These are phyloP conservation scores for Alnus glutinosa DNA, from an alignment of 306 rosid genomes.

Conservation along the genomic window DNA sequence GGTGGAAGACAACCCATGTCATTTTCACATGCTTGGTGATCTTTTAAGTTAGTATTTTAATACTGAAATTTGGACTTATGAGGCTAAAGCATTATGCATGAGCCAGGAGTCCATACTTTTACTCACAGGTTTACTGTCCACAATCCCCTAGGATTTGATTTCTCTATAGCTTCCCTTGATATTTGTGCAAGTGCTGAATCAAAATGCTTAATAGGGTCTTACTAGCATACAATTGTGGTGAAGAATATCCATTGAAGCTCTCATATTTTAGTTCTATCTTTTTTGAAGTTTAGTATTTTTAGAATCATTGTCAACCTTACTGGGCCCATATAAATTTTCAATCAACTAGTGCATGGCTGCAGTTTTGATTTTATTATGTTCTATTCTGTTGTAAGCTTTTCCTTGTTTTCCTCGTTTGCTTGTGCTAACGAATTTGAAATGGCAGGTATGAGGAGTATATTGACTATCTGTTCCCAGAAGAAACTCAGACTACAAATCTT, in stretches of 20 bases:
- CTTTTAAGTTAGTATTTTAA: neutral
- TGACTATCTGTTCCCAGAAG: constrained; percentile 83
- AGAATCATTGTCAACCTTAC: neutral
- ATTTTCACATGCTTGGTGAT: neutral
- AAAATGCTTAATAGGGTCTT: neutral
- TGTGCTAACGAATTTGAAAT: constrained; percentile 29
- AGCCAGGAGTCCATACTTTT: neutral
- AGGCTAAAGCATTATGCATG: neutral
- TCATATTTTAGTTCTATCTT: neutral
- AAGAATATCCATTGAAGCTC: neutral
- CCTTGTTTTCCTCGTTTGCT: constrained; percentile 12
- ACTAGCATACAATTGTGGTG: neutral
- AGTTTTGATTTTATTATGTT: neutral
- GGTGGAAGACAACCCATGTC: neutral
- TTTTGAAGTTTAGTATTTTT: neutral
- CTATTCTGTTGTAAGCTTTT: neutral
- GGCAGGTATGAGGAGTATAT: constrained; percentile 82
- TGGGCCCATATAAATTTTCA: neutral
- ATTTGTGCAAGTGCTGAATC: neutral
- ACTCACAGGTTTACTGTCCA: neutral
- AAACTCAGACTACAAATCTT: constrained; percentile 80
- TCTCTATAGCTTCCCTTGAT: neutral
- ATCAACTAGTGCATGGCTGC: neutral
- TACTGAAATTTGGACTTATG: neutral
- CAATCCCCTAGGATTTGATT: neutral